Percentiles rank a stretch among this genome's conserved stretches.
Conservation (phyloP, 2,329 filamentous ascomycete genomes). For the Dactylonectria estremocensis region DNA sequence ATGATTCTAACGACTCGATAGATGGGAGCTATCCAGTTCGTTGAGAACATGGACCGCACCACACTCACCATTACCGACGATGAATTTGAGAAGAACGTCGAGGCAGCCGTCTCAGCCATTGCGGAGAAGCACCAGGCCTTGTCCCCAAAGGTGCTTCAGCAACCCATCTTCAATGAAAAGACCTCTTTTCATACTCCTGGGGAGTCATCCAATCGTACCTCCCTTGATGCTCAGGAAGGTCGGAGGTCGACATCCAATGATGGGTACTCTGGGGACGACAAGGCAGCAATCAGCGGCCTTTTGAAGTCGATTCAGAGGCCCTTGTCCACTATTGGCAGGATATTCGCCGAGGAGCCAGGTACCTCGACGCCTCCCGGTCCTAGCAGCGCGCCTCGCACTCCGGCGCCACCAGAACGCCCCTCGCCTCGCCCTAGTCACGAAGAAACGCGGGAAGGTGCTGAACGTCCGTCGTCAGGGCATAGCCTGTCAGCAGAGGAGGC, state of each 20-base stretch:
- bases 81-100: conserved; percentile 97
- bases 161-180: conserved; percentile 63
- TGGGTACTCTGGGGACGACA: conserved; percentile 75
- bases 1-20: conserved; percentile 50
- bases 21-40: conserved; percentile 96
- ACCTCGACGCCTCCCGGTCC: conserved; percentile 50
- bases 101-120: conserved; percentile 94
- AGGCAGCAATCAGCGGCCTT: conserved; percentile 85
- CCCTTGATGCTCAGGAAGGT: conserved; percentile 56
- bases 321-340: conserved; percentile 91
- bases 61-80: conserved; percentile 94
- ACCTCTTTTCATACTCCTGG: conserved; percentile 40
- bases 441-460: conserved; percentile 49
- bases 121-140: conserved; percentile 84
- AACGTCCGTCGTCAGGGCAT: conserved; percentile 56
- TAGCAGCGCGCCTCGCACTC: conserved; percentile 55
- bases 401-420: conserved; percentile 53
- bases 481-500: conserved; percentile 84
- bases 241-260: conserved; percentile 71
- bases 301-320: conserved; percentile 93
- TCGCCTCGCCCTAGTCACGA: conserved; percentile 53
- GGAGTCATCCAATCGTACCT: conserved; percentile 57
- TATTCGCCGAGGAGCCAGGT: conserved; percentile 82
- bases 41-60: conserved; percentile 95
- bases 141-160: conserved; percentile 61